Evolutionary conservation across 2,329 filamentous ascomycete genomes (phyloP), one percentile per base, ranked within the genome.

Genomic region (Domatiomyces catenatus): DNA sequence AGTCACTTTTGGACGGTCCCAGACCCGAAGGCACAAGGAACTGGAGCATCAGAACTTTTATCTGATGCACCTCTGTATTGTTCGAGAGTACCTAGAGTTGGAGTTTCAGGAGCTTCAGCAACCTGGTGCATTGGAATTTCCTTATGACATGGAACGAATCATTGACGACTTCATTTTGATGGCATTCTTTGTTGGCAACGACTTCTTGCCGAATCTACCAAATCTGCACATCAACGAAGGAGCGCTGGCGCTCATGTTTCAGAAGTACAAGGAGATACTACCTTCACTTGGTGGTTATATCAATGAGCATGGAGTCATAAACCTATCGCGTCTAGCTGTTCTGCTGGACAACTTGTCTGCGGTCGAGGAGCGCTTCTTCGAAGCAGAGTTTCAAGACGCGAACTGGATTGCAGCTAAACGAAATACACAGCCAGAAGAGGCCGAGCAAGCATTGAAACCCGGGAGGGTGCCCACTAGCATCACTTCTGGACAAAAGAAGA

Each of bases 121-220:
- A 62, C 77, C 83, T 19, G 84, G 81, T 17, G 71, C 73, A 59
- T 73, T 94, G 59, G 74, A 72, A 42, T 89, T 95, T 61, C 73
- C 79, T 47, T 98, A 93, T 64, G 85, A 98, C 63, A 83, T 98
- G 75, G 92, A 98, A 72, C 80, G 84, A 56, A 81, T 98, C 63
- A 96, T 98, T 70, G 92, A 98, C 66, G 92, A 98, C 73, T 98
- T 98, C 68, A 96, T 98, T 64, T 78, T 98, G 54, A 95, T 98
- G 88, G 90, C 89, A 46, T 98, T 98, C 72, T 98, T 98, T 67
- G 87, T 98, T 61, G 92, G 92, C 64, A 98, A 98, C 68, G 92
- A 98, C 76, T 98, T 98, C 71, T 76, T 98, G 66, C 92, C 92
- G 2, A 95, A 98, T 68, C 75, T 98, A 52, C 93, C 93, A 4